These are phyloP conservation scores for Tetrahymena borealis DNA, from an alignment of 73 alveolate genomes.

Conservation along the genomic window DNA sequence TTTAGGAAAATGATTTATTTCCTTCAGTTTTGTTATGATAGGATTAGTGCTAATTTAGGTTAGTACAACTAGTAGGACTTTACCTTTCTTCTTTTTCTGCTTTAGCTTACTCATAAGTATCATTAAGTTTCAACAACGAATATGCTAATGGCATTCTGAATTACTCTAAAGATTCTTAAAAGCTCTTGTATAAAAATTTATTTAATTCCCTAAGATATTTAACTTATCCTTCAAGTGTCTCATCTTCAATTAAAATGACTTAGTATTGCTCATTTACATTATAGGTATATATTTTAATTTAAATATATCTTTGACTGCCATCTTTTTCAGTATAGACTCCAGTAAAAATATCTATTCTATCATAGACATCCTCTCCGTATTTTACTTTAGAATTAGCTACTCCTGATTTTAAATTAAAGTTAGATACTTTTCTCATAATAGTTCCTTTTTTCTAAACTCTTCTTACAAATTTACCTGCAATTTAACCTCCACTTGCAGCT, in stretches of 20 bases:
- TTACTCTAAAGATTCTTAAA: background rate
- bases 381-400: background rate
- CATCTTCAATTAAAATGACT: background rate
- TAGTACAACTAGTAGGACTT: background rate
- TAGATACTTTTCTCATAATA: background rate
- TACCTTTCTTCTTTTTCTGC: background rate
- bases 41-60: background rate
- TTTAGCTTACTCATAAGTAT: background rate
- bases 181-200: background rate
- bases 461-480: background rate
- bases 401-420: background rate
- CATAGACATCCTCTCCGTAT: background rate
- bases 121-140: background rate
- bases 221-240: background rate
- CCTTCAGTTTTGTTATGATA: background rate
- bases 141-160: background rate
- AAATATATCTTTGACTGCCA: background rate
- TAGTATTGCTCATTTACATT: background rate
- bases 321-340: background rate
- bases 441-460: background rate
- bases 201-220: background rate
- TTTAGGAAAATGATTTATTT: background rate
- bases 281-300: background rate
- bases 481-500: background rate
- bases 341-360: background rate